Base-by-base conservation (phyloP, 768 basidiomycete species). In the Podaxis rugospora region DNA sequence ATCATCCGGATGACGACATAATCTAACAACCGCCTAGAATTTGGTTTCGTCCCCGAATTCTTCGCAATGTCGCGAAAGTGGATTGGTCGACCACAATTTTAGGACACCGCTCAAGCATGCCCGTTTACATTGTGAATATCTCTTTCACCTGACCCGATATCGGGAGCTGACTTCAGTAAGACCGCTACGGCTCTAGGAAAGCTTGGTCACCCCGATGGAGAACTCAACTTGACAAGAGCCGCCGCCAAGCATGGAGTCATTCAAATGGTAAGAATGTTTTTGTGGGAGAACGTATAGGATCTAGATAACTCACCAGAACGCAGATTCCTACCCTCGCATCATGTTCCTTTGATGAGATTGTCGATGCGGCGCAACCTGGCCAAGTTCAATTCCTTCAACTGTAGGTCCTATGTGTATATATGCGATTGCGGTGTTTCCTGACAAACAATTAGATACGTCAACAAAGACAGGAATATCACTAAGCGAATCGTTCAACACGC, bases 281-380 rank as follows among this genome's bases (percentile, higher is more conserved):
- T 2, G 37, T 4, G 18, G 32, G 18, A 11, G 25, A 18, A n/a
- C 21, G 40, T 23, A n/a, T 55, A 44, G 21, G 54, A 39, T 27
- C 21, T 61, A 16, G 63, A 21, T 9, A 49, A 6, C 32, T 32
- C 9, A 32, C 32, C 32, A 32, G 16, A 57, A 36, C 54, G 32
- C 35, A 95, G 95, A 96, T 98, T 56, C 94, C 95, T 1, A 98
- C 97, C 0, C 79, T 98, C 21, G 93, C 96, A 0, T 95, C 92
- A 0, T 98, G 95, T 72, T 92, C 93, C 0, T 97, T 98, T 72
- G 95, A 98, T 70, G 94, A 98, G 71, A 85, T 98, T 53, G 80
- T 97, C n/a, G 90, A 96, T 69, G 90, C 86, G 0, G 90, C 93
- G 11, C 74, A 81, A 44, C 88, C 89, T 3, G 85, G 81, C 1